phyloP scores from a whole-genome alignment of 1,284 basidiomycete species.

The Naganishia albida region DNA sequence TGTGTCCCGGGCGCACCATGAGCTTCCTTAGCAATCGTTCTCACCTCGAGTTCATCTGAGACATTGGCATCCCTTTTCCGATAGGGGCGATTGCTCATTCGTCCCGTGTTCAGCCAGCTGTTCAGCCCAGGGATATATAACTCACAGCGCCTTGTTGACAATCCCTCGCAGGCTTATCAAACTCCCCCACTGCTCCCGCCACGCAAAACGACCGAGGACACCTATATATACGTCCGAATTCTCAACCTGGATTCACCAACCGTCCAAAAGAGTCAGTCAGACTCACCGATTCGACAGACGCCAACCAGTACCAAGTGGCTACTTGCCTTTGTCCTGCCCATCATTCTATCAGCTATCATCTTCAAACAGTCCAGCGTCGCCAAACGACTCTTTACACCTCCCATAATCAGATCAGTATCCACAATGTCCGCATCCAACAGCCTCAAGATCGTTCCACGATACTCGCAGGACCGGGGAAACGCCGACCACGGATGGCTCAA shows the following conservation, averaged over 20 bases:
- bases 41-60: slow-evolving; percentile 4
- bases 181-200: not conserved
- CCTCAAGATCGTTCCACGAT: slow-evolving; percentile 29
- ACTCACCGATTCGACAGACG: slow-evolving; percentile 5
- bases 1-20: not conserved
- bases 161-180: slow-evolving; percentile 3
- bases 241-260: slow-evolving; percentile 25
- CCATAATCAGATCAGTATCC: slow-evolving; percentile 6
- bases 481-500: slow-evolving; percentile 88
- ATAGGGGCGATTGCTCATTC: slow-evolving; percentile 20
- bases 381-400: slow-evolving; percentile 12
- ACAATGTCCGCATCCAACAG: slow-evolving; percentile 25
- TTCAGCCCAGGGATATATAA: not conserved
- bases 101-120: not conserved
- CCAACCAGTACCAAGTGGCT: slow-evolving; percentile 5
- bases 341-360: slow-evolving; percentile 17
- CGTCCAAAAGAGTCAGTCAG: slow-evolving; percentile 19
- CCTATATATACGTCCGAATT: slow-evolving; percentile 16
- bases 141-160: not conserved
- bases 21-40: not conserved
- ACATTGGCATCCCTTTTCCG: not conserved
- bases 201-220: not conserved
- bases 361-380: slow-evolving; percentile 4
- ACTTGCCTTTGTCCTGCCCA: slow-evolving; percentile 13
- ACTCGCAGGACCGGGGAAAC: slow-evolving; percentile 68